These are phyloP conservation scores for Globisporangium cederbergense DNA, from an alignment of 352 stramenopile genomes.

Conservation along the genomic window DNA sequence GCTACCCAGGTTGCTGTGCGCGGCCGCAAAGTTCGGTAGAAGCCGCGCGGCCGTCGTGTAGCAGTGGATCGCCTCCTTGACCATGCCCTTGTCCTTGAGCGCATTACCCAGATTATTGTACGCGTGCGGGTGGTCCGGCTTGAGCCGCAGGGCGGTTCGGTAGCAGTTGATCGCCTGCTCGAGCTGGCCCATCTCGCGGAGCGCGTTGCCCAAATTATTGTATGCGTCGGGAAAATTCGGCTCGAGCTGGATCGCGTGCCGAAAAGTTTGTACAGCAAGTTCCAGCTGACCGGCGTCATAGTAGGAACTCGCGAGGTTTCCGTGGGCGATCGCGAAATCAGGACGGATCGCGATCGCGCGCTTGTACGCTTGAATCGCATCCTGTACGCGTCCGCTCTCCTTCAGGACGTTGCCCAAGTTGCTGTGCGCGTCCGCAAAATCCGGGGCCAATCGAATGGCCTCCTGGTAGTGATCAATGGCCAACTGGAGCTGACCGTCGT, in stretches of 20 bases:
- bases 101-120: conserved; percentile 95
- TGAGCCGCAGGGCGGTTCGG: conserved; percentile 84
- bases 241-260: conserved; percentile 90
- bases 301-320: conserved; percentile 90
- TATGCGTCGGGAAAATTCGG: conserved; percentile 92
- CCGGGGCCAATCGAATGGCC: conserved; percentile 73
- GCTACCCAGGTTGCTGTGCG: conserved; percentile 92
- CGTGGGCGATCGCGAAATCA: conserved; percentile 90
- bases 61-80: conserved; percentile 93
- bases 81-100: conserved; percentile 90
- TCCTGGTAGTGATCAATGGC: conserved; percentile 87
- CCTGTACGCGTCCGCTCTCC: conserved; percentile 59
- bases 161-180: conserved; percentile 87
- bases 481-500: conserved; percentile 75
- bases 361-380: conserved; percentile 86
- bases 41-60: conserved; percentile 89
- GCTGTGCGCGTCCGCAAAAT: conserved; percentile 85
- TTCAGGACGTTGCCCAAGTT: conserved; percentile 87
- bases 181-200: conserved; percentile 81
- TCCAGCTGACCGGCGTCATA: conserved; percentile 87
- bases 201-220: conserved; percentile 93
- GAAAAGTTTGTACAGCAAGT: conserved; percentile 84
- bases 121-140: conserved; percentile 90
- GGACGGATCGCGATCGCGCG: conserved; percentile 78
- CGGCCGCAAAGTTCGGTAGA: conserved; percentile 90